Evolutionary conservation across 1,284 basidiomycete genomes (phyloP), one percentile per base, ranked within the genome.

Genomic region (Tilletiaria anomala): DNA sequence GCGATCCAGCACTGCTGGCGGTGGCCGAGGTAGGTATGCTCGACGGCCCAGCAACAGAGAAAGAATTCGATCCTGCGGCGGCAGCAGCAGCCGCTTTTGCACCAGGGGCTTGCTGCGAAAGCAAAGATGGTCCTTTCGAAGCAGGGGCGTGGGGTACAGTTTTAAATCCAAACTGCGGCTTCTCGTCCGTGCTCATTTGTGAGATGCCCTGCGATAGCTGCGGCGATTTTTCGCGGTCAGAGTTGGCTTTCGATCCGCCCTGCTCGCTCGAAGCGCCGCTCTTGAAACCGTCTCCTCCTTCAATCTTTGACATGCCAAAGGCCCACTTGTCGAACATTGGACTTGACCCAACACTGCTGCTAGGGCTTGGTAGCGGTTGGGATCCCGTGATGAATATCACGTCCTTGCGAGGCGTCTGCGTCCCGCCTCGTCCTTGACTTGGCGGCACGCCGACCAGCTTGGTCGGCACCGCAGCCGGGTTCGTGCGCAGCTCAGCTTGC

Each of bases 391-490:
- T 94, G 71, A 84, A 88, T 32, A 76, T 71, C 31, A 78, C 79
- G 57, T 93, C 86, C 21, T 82, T 80, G 26, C 87, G 76, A 0
- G 91, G 91, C 0, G 91, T 97, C 69, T 94, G 91, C 62, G 93
- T 89, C 1, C 91, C 91, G n/a, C 87, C 84, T 40, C 91, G 76
- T 3, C 89, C 91, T 55, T 88, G 86, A 35, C 80, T 83, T 0
- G 91, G 91, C 0, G 91, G 91, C 0, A 97, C 93, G 43, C 91
- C 91, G 45, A 94, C 82, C 35, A 97, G 74, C 53, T 83, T 83
- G 14, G 75, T 76, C 12, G 75, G 81, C n/a, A 78, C 75, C 2
- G 74, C 74, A 3, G 73, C 73, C 0, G 72, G 72, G 24, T 64
- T 73, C 19, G 73, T 70, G 11, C 79, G 78, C 45, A 89, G 73